A percentile compares a stretch with the other conserved stretches of the same genome.
These are phyloP conservation scores for Arxiozyma heterogenica DNA, from an alignment of 1,139 yeast genomes.

Conservation along the genomic window DNA sequence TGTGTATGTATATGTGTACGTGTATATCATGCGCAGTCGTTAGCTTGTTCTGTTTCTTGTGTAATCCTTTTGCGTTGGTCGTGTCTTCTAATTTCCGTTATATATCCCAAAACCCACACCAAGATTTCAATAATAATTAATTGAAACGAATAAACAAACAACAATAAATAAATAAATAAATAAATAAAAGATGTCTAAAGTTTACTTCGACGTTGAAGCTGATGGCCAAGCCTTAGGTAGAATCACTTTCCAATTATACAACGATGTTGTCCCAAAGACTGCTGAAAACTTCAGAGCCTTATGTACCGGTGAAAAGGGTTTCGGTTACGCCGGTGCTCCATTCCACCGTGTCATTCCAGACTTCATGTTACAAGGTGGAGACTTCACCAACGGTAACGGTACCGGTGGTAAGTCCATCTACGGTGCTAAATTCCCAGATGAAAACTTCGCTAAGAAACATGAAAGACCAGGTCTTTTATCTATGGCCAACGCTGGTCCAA, in stretches of 20 bases:
- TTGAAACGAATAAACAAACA: background rate
- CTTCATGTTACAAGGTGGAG: conserved; percentile 98
- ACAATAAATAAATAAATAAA: background rate
- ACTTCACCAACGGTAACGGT: conserved; percentile 85
- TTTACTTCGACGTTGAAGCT: conserved; percentile 31
- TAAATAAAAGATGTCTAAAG: conserved; percentile 26
- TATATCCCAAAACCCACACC: too few species aligned
- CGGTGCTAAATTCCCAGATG: conserved; percentile 81
- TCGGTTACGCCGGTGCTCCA: conserved; percentile 71
- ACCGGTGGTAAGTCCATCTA: conserved; percentile 95
- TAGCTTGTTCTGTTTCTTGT: too few species aligned
- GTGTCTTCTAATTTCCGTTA: too few species aligned
- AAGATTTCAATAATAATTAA: background rate
- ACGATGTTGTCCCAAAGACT: conserved; percentile 87
- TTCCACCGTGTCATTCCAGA: conserved; percentile 94
- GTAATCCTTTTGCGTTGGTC: too few species aligned
- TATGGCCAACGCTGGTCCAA: conserved; percentile 95
- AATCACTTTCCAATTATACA: conserved; percentile 69
- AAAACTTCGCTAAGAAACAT: conserved; percentile 76
- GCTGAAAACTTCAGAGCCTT: conserved; percentile 68
- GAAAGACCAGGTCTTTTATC: conserved; percentile 78
- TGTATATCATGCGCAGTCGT: too few species aligned
- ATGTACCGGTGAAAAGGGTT: conserved; percentile 50
- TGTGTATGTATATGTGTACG: too few species aligned
- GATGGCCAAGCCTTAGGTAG: conserved; percentile 48